Base-by-base conservation (phyloP, 139 green algal genomes). In the Coelastrella sp. region DNA sequence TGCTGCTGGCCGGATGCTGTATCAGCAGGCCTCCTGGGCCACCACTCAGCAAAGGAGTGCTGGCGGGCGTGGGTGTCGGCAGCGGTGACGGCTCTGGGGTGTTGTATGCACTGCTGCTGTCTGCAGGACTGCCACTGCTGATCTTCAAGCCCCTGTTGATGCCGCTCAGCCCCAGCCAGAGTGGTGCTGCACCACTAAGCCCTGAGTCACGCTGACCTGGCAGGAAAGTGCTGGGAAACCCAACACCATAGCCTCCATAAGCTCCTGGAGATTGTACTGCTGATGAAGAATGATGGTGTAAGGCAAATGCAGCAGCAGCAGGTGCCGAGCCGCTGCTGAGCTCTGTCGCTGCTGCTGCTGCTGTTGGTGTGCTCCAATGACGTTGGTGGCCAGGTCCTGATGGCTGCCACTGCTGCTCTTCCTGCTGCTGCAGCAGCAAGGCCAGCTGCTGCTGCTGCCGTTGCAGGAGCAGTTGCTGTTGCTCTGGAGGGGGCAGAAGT, bases 371-470 rank as follows among this genome's bases (percentile, higher is more conserved):
- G 68, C 84, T 88, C 84, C 84, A 88, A 17, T 81, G 84, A 20
- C 84, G 17, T 5, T 80, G 68, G 57, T 88, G 84, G 14, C 22
- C 66, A 19, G 22, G 0, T 7, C 20, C 24, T 35, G 25, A n/a
- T 66, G 59, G 84, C 84, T 88, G 84, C 84, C 78, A 73, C 84
- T 76, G 74, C 49, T 81, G 84, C 63, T 78, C 70, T 1, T 68
- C 63, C 9, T 87, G 15, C 59, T 88, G 84, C 68, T 88, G 84
- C 66, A 88, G 84, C 84, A 88, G 49, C 49, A 88, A 73, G 9
- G 66, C 68, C 22, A 88, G 68, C 68, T 88, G 84, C 84, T 88
- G 84, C 49, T 88, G 84, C 84, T 88, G 84, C 8, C 66, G 84
- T 68, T 88, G 66, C 68, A 88, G 25, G 19, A 88, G 68, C 17